Base-by-base conservation (phyloP, 768 basidiomycete species). In the Phylloporus sp. region DNA sequence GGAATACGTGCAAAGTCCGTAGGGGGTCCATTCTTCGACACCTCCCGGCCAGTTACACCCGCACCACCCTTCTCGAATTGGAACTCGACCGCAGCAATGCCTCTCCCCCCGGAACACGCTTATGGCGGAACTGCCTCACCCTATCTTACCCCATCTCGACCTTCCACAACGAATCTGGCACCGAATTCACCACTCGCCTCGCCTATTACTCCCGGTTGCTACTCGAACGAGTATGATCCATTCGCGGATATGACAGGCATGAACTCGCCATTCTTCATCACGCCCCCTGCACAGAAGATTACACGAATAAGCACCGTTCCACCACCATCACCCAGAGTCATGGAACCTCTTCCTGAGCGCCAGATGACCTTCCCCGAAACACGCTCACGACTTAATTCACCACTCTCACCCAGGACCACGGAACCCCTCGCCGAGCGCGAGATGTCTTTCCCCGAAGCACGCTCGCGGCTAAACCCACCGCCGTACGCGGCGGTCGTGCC, bases 391-490 rank as follows among this genome's bases (percentile, higher is more conserved):
- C n/a, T n/a, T n/a, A n/a, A n/a, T n/a, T 14, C 36, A 10, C 17
- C 20, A 9, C 22, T 34, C 15, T 34, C 26, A 5, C 9, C 34
- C 3, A 59, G 51, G 14, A 37, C 38, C 5, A 31, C 48, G 1
- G 49, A 59, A 23, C 50, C 33, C 5, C 17, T 9, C 9, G 26
- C 46, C 6, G 52, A 52, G 37, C 42, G 36, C 2, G 40, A 23
- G 3, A n/a, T 21, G 18, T 23, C 50, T 23, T 29, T 52, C 0
- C 31, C 53, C 5, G 46, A 36, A 24, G 52, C 26, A 27, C 54
- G 58, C 9, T 21, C 26, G 9, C 53, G 64, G 2, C 35, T 65
- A 45, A 65, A 65, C 33, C 64, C 65, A 14, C 64, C 65, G 4
- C 48, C 64, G 6, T 65, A 65, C 31, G 47, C 56, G 22, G 44